phyloP scores from a whole-genome alignment of 2,329 filamentous ascomycete genomes.

The Monilinia polystroma region DNA sequence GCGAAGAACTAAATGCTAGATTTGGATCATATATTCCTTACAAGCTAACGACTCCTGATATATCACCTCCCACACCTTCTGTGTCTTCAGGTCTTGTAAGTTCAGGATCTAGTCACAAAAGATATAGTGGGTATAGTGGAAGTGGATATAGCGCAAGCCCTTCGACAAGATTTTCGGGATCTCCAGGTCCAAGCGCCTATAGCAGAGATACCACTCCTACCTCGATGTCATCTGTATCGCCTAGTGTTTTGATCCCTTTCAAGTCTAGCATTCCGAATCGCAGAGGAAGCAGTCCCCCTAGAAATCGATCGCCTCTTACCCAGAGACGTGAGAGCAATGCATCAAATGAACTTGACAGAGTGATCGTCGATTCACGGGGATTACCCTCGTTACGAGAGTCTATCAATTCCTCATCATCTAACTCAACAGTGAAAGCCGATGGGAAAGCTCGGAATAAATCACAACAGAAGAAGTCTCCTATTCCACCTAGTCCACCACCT shows the following conservation, averaged over 20 bases:
- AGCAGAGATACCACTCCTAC: slow-evolving; percentile 77
- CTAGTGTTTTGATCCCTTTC: slow-evolving; percentile 54
- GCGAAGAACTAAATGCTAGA: slow-evolving; percentile 36
- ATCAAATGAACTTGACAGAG: slow-evolving; percentile 50
- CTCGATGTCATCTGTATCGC: slow-evolving; percentile 73
- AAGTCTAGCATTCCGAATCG: slow-evolving; percentile 44
- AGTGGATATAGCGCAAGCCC: slow-evolving; percentile 66
- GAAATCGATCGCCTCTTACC: slow-evolving; percentile 59
- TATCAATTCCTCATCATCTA: slow-evolving; percentile 69
- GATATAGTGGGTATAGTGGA: slow-evolving; percentile 40
- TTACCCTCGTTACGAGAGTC: slow-evolving; percentile 68
- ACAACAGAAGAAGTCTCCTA: slow-evolving; percentile 49
- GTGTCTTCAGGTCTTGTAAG: slow-evolving; percentile 48
- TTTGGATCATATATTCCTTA: slow-evolving; percentile 51
- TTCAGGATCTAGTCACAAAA: slow-evolving; percentile 43
- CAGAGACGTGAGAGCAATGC: slow-evolving; percentile 56
- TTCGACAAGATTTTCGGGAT: slow-evolving; percentile 73
- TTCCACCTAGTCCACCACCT: slow-evolving; percentile 60
- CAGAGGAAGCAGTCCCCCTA: slow-evolving; percentile 55
- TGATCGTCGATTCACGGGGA: slow-evolving; percentile 52
- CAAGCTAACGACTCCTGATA: slow-evolving; percentile 60
- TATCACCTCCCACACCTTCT: slow-evolving; percentile 66
- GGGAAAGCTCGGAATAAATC: slow-evolving; percentile 44
- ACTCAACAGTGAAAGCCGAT: slow-evolving; percentile 62
- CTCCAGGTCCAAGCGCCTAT: slow-evolving; percentile 66